These are phyloP conservation scores for Entomortierella parvispora DNA, from an alignment of 192 early-diverging fungal genomes.

Conservation along the genomic window DNA sequence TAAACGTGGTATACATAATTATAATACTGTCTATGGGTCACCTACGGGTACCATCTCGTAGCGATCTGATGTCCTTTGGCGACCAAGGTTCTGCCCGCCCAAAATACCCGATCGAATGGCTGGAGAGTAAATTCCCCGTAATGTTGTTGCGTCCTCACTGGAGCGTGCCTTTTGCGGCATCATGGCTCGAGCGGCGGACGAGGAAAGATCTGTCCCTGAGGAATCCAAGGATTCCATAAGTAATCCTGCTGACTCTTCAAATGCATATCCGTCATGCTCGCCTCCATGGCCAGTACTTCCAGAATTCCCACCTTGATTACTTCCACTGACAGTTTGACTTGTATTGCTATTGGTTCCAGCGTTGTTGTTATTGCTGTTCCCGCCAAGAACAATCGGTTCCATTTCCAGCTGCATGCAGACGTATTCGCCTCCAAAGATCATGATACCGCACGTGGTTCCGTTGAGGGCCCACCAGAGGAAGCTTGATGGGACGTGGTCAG, in stretches of 20 bases:
- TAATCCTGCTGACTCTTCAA: conserved; percentile 32
- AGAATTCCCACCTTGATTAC: not conserved
- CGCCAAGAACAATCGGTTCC: conserved; percentile 72
- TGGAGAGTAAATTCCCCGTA: conserved; percentile 17
- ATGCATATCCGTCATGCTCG: conserved; percentile 7
- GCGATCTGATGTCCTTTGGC: conserved; percentile 50
- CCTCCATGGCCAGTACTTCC: conserved; percentile 8
- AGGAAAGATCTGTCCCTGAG: not conserved
- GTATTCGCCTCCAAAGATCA: conserved; percentile 82
- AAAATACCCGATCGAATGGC: conserved; percentile 25
- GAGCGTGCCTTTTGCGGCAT: conserved; percentile 38
- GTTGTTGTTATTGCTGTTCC: conserved; percentile 9
- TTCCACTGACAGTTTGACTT: not conserved
- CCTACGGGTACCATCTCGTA: conserved; percentile 54
- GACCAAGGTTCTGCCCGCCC: conserved; percentile 32
- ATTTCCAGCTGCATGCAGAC: conserved; percentile 84
- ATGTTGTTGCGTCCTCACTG: conserved; percentile 17
- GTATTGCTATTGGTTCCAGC: not conserved
- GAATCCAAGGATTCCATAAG: conserved; percentile 32
- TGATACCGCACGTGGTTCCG: conserved; percentile 58
- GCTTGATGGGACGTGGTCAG: conserved; percentile 66
- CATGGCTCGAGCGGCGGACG: not conserved
- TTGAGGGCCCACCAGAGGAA: conserved; percentile 77
- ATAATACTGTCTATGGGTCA: too few species aligned
- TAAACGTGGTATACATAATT: too few species aligned